A percentile compares a stretch with the other conserved stretches of the same genome.
Evolutionary conservation across 345 rosid genomes (phyloP).

Genomic region (Citrus reticulata): DNA sequence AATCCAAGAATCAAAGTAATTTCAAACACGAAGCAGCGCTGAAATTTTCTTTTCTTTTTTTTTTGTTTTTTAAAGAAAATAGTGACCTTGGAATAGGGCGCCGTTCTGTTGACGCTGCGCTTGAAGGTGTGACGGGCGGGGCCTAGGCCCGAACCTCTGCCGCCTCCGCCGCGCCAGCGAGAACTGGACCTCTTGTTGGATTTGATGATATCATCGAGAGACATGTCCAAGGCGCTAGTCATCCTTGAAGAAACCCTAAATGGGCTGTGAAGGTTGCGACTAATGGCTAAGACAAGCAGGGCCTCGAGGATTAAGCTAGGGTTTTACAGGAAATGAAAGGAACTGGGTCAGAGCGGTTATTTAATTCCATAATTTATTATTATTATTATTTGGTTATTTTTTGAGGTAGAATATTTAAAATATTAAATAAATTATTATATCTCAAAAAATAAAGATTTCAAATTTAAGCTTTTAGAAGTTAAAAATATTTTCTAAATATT

Average conservation of each 20-base stretch:
- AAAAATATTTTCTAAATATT: no score
- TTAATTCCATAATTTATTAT: no score
- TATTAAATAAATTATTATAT: no score
- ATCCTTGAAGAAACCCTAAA: constrained; percentile 26
- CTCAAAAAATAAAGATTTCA: no score
- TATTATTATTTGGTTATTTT: no score
- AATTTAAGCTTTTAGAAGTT: no score
- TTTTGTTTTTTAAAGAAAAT: neutral
- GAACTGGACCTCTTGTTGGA: constrained; percentile 42
- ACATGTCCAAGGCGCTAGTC: constrained; percentile 61
- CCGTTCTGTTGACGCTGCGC: constrained; percentile 39
- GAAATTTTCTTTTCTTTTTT: neutral
- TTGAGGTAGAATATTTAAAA: no score
- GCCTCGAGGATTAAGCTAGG: neutral
- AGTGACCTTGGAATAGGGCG: constrained; percentile 52
- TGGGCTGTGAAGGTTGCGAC: neutral
- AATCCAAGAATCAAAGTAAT: neutral
- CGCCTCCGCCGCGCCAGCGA: constrained; percentile 23
- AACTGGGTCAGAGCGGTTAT: no score
- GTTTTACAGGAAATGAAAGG: neutral
- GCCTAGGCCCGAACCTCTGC: constrained; percentile 32
- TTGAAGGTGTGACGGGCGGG: constrained; percentile 47
- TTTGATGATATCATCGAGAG: constrained; percentile 69
- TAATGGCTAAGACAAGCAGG: constrained; percentile 5
- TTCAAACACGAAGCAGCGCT: neutral